Evolutionary conservation across 371 early-diverging fungal species (phyloP).

Genomic region (Mortierella sp.): DNA sequence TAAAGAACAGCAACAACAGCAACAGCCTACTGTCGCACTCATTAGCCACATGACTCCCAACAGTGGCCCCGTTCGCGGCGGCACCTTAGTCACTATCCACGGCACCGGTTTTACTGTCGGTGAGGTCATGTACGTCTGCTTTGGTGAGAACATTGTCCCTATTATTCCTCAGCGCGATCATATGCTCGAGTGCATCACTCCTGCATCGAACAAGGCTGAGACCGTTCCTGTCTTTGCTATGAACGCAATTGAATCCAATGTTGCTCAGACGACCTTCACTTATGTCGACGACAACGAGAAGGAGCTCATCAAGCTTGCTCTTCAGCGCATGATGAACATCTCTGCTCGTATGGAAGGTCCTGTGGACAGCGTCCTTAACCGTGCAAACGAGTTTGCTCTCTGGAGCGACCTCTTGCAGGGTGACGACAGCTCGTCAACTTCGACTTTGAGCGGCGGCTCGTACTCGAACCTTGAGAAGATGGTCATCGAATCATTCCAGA

Average conservation of each 20-base stretch:
- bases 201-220: slow-evolving; percentile 31
- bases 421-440: not conserved
- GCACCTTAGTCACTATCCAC: slow-evolving; percentile 43
- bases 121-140: slow-evolving; percentile 44
- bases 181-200: slow-evolving; percentile 40
- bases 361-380: slow-evolving; percentile 26
- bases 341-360: slow-evolving; percentile 37
- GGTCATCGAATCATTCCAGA: slow-evolving; percentile 35
- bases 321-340: slow-evolving; percentile 48
- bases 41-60: slow-evolving; percentile 45
- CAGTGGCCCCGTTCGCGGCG: slow-evolving; percentile 40
- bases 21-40: not conserved
- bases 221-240: slow-evolving; percentile 31
- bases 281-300: slow-evolving; percentile 53
- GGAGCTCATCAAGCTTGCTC: slow-evolving; percentile 43
- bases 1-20: slow-evolving; percentile 7
- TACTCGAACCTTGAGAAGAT: slow-evolving; percentile 37
- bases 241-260: not conserved
- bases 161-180: slow-evolving; percentile 35
- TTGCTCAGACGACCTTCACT: slow-evolving; percentile 20
- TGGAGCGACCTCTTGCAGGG: slow-evolving; percentile 32
- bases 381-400: slow-evolving; percentile 34
- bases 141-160: slow-evolving; percentile 37
- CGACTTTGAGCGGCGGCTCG: not conserved
- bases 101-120: slow-evolving; percentile 42